Evolutionary conservation across 352 stramenopile species (phyloP).

Genomic region (Phytophthora megakarya): DNA sequence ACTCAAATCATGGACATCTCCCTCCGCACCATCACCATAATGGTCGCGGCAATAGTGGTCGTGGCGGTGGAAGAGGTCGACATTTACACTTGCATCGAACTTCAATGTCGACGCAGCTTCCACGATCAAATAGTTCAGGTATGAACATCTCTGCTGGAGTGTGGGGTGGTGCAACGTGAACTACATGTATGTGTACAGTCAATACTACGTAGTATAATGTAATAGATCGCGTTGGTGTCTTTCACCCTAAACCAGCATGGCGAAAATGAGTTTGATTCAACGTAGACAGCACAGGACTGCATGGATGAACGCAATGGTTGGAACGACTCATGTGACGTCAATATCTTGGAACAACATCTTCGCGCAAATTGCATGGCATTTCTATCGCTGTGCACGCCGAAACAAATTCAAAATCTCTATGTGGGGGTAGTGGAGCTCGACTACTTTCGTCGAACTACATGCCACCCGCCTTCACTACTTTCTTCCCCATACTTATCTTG

Average conservation of each 20-base stretch:
- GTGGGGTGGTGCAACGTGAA: conserved; percentile 17
- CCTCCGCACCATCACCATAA: conserved; percentile 28
- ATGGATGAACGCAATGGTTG: not conserved
- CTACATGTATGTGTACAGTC: not conserved
- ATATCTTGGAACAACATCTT: conserved; percentile 22
- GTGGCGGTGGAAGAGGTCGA: conserved; percentile 23
- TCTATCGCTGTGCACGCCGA: conserved; percentile 35
- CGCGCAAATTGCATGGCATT: conserved; percentile 38
- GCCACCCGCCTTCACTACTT: conserved; percentile 33
- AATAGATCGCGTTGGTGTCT: not conserved
- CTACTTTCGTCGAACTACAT: conserved; percentile 40
- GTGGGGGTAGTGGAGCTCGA: conserved; percentile 14
- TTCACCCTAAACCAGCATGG: not conserved
- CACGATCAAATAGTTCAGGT: conserved; percentile 19
- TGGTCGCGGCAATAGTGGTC: conserved; percentile 13
- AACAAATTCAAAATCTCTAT: conserved; percentile 50
- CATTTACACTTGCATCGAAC: conserved; percentile 38
- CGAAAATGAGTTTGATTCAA: not conserved
- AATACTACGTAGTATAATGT: not conserved
- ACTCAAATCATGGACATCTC: conserved; percentile 8
- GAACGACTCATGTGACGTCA: conserved; percentile 17
- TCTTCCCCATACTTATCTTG: conserved; percentile 45
- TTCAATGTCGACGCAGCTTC: conserved; percentile 11
- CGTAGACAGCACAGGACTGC: not conserved
- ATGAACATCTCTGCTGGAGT: not conserved